Evolutionary conservation across 352 stramenopile genomes (phyloP), one percentile per base, ranked within the genome.

Genomic region (Stephanocyclus meneghinianus): DNA sequence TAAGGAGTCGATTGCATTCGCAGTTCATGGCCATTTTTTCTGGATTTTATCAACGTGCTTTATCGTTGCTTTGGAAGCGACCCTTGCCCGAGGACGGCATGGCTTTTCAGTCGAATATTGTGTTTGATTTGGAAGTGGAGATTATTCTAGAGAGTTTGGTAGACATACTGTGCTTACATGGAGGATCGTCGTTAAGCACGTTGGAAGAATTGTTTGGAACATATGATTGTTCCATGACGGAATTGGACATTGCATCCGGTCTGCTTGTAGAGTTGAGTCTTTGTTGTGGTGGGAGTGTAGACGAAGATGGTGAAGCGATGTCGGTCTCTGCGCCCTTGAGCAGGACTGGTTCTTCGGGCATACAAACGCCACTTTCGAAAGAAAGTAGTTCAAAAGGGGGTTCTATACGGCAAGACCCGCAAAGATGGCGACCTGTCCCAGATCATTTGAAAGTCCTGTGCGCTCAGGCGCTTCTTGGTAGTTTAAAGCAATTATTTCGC

Each of bases 131-230:
- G 16, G 80, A 87, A 60, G 76, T 85, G 0, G 89, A 93, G 83
- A 82, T 93, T 42, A 92, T 93, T 75, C 73, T 93, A 13, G 89
- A 93, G 76, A 91, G 83, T 21, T 77, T 93, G 44, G 87, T 92
- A 13, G 89, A 93, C 68, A 76, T 93, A 70, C 55, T 93, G 3
- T 87, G 80, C 40, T 67, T 93, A 29, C 63, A 71, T 61, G 47
- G 47, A 50, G 44, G 45, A n/a, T 47, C n/a, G 26, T 74, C 68
- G 16, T 29, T 81, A 32, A 78, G 81, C 47, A 78, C 73, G 10
- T 53, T 92, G 0, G 88, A 92, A 74, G 84, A 85, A 40, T 79
- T 94, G 29, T 94, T 93, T 85, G 64, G 67, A 8, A 88, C 78
- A 8, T 94, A 92, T 73, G 88, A 94, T 75, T 94, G 90, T 44